Evolutionary conservation across 345 rosid species (phyloP).

Genomic region (Salix brachista): DNA sequence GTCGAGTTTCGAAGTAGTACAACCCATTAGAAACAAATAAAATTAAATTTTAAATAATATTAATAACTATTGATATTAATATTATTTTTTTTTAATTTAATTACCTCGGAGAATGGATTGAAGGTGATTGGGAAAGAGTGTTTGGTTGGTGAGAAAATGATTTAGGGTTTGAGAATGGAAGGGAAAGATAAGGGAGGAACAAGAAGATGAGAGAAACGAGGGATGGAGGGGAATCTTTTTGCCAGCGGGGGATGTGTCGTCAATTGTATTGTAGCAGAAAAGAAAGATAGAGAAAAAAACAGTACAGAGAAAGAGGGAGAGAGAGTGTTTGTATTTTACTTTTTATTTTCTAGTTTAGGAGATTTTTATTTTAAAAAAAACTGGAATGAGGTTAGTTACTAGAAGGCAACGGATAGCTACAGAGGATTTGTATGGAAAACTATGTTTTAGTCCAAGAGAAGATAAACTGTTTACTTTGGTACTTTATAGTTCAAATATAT

Average conservation of each 20-base stretch:
- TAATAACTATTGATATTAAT: no score
- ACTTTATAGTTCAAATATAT: no score
- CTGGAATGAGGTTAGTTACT: not conserved
- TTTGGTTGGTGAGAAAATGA: conserved; percentile 32
- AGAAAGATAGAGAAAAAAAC: not conserved
- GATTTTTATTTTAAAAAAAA: not conserved
- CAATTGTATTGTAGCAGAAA: conserved; percentile 44
- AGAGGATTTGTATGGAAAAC: not conserved
- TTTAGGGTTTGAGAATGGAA: conserved; percentile 12
- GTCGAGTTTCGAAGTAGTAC: conserved; percentile 77
- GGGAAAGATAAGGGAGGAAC: not conserved
- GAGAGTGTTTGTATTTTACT: not conserved
- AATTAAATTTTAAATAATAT: not conserved
- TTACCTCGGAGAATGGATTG: not conserved
- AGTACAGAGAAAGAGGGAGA: not conserved
- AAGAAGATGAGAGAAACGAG: not conserved
- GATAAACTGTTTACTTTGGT: not conserved
- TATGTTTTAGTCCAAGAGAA: not conserved
- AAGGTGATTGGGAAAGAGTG: conserved; percentile 1
- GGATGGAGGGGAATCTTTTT: conserved; percentile 40
- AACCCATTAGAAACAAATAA: conserved; percentile 41
- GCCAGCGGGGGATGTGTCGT: conserved; percentile 72
- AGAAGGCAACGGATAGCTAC: not conserved
- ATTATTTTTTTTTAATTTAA: no score
- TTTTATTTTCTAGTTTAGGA: no score